Conservation (phyloP, 805 yeast genomes). For the Jamesozyma jinghongensis region DNA sequence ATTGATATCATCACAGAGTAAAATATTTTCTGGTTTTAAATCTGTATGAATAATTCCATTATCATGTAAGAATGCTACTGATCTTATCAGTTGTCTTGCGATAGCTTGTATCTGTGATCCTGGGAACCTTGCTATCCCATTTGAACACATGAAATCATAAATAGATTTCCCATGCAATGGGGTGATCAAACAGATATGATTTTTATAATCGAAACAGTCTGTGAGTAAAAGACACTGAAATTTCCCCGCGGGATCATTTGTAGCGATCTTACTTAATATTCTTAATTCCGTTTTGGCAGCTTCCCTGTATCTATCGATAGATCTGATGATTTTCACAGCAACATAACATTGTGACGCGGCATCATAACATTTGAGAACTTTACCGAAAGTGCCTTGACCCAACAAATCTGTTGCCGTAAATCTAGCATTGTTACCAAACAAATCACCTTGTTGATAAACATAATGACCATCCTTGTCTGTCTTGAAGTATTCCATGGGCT, state of each 20-base stretch:
- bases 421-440: constrained; percentile 56
- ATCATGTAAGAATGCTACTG: constrained; percentile 85
- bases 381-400: constrained; percentile 98
- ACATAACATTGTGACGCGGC: constrained; percentile 37
- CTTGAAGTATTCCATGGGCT: constrained; percentile 11
- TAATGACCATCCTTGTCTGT: constrained; percentile 68
- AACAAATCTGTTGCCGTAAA: constrained; percentile 58
- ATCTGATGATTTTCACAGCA: constrained; percentile 87
- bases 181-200: constrained; percentile 91
- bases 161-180: constrained; percentile 77
- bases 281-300: constrained; percentile 91
- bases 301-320: constrained; percentile 88
- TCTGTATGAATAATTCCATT: constrained; percentile 90
- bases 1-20: constrained; percentile 35
- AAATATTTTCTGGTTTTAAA: constrained; percentile 89
- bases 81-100: constrained; percentile 72
- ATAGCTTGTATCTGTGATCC: constrained; percentile 87
- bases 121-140: constrained; percentile 83
- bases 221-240: constrained; percentile 66
- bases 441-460: constrained; percentile 47
- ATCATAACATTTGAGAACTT: constrained; percentile 89
- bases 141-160: constrained; percentile 81
- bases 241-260: constrained; percentile 48
- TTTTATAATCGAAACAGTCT: constrained; percentile 86
- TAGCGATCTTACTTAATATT: constrained; percentile 39